Evolutionary conservation across 768 basidiomycete genomes (phyloP).

Genomic region (Leccinum broughii): DNA sequence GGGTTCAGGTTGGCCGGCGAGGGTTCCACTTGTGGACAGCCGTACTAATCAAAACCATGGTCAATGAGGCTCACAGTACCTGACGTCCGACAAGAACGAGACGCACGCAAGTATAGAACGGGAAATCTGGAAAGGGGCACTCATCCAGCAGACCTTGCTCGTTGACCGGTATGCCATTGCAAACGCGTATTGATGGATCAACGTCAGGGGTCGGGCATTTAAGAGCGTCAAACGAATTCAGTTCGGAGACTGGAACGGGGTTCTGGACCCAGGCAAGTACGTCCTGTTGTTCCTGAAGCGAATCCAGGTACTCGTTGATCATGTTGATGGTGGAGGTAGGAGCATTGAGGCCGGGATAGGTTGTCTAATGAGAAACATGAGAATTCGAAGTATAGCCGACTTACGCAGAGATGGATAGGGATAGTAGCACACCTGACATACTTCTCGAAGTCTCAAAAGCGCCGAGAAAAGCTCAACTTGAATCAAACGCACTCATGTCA

Average conservation of each 20-base stretch:
- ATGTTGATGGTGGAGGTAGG: background rate
- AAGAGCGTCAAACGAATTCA: background rate
- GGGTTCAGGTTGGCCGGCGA: slow-evolving; percentile 67
- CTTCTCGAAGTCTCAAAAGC: background rate
- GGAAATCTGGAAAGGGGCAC: background rate
- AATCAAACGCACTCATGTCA: slow-evolving; percentile 35
- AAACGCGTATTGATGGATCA: background rate
- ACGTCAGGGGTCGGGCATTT: background rate
- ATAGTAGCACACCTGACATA: background rate
- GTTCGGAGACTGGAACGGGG: background rate
- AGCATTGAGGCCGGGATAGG: background rate
- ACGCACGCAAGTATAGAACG: background rate
- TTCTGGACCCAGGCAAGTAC: slow-evolving; percentile 1
- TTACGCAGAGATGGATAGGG: background rate
- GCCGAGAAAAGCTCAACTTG: background rate
- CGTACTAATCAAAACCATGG: too few species aligned
- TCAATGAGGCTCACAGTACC: background rate
- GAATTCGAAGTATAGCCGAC: background rate
- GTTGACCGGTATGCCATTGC: background rate
- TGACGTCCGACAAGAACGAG: background rate
- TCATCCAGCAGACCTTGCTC: background rate
- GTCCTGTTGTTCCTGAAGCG: background rate
- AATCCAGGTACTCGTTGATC: too few species aligned
- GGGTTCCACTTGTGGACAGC: slow-evolving; percentile 29
- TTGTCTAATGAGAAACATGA: background rate